Evolutionary conservation across 805 yeast genomes (phyloP), one percentile per base, ranked within the genome.

Genomic region (Torulaspora quercuum): DNA sequence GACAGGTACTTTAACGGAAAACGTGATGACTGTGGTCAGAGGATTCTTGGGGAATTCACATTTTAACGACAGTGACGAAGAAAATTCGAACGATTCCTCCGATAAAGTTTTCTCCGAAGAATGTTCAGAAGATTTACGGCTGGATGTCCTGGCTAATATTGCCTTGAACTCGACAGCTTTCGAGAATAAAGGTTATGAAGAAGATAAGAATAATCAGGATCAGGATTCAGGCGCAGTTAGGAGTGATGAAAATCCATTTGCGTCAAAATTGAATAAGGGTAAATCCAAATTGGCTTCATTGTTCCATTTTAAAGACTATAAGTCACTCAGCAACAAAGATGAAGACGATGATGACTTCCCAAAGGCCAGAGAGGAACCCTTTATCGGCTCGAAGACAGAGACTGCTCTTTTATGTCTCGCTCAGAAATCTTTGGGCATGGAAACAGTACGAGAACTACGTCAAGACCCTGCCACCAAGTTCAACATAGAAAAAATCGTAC

Each of bases 1-100:
- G 61, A 92, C 98, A 1, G 98, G 98, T 42, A 92, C 99, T 8
- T 71, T 92, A 39, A 92, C 99, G 1, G 95, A 88, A 59, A 92
- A 92, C 61, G 73, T 71, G 53, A 92, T 92, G 99, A 76, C 87
- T 24, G 88, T 92, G 5, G 95, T 88, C 7, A 75, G 72, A 38
- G 95, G 92, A 3, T 65, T 75, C 16, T 54, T 88, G 20, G 94
- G 92, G 7, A 60, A 63, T 26, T 39, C 61, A n/a, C 68, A 67
- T 29, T 79, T 82, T 49, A 76, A 78, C 48, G 80, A 76, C 44
- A 62, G 70, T 23, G 44, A 46, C n/a, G 37, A 54, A 19, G 39
- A 45, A 6, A 33, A 39, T 6, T 24, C 36, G 13, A 41, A 33
- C 4, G 40, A 42, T 13, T 14, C 34, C 17, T 32, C 44, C 13